Conservation (phyloP, 768 basidiomycete genomes). For the Ramaria sp. region DNA sequence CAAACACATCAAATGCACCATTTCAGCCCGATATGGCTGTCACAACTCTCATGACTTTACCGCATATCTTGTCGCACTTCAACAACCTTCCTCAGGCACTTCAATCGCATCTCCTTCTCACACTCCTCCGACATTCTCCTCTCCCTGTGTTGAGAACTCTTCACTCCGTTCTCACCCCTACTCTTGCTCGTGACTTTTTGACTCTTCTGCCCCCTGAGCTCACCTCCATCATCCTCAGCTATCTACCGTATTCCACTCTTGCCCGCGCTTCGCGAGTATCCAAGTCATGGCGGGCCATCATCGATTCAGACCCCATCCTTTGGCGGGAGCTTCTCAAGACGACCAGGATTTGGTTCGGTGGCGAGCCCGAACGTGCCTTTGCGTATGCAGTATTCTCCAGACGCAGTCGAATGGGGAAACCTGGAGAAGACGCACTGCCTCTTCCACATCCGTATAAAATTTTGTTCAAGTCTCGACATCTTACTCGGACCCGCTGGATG, state of each 20-base stretch:
- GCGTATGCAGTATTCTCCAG: conserved; percentile 59
- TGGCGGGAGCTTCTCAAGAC: conserved; percentile 82
- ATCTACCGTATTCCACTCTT: conserved; percentile 71
- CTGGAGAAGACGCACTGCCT: conserved; percentile 41
- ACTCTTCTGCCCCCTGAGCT: conserved; percentile 87
- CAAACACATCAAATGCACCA: conserved; percentile 40
- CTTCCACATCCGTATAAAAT: conserved; percentile 84
- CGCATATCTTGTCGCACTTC: conserved; percentile 74
- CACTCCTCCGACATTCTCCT: conserved; percentile 84
- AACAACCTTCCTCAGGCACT: conserved; percentile 65
- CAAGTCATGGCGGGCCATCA: conserved; percentile 80
- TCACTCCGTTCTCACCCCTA: conserved; percentile 80
- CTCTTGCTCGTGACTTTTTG: conserved; percentile 90
- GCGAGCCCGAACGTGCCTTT: conserved; percentile 73
- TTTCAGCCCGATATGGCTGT: conserved; percentile 75
- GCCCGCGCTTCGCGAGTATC: conserved; percentile 85
- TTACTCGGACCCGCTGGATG: conserved; percentile 75
- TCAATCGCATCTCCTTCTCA: conserved; percentile 90
- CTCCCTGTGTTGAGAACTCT: conserved; percentile 85
- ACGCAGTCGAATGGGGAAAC: conserved; percentile 33
- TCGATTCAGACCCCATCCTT: conserved; percentile 81
- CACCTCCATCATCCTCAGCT: conserved; percentile 78
- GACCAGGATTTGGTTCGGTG: conserved; percentile 85
- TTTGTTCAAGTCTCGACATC: conserved; percentile 83
- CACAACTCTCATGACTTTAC: conserved; percentile 78